Conservation (phyloP, 306 rosid genomes). For the Morella rubra region DNA sequence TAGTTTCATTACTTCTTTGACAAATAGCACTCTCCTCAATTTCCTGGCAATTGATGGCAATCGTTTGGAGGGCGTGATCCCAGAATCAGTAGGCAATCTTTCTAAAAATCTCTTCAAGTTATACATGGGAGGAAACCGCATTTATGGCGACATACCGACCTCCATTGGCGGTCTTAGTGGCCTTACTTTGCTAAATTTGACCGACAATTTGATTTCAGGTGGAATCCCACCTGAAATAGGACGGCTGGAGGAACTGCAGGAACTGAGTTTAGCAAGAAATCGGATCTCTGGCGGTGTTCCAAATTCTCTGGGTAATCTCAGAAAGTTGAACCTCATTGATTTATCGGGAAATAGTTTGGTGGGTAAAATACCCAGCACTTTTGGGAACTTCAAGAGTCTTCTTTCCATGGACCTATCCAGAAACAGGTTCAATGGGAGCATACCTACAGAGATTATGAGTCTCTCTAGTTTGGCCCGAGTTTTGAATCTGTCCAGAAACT, state of each 20-base stretch:
- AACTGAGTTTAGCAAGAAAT: constrained; percentile 46
- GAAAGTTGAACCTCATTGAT: constrained; percentile 49
- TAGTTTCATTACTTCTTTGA: constrained; percentile 51
- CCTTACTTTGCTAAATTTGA: constrained; percentile 57
- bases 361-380: constrained; percentile 45
- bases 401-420: constrained; percentile 61
- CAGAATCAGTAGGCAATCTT: constrained; percentile 66
- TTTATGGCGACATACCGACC: constrained; percentile 58
- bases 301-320: constrained; percentile 52
- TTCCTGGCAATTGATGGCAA: constrained; percentile 57
- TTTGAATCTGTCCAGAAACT: constrained; percentile 61
- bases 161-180: constrained; percentile 57
- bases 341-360: constrained; percentile 52
- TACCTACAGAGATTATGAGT: constrained; percentile 51
- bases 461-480: constrained; percentile 48
- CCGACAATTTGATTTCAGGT: constrained; percentile 55
- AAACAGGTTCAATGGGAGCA: constrained; percentile 63
- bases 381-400: constrained; percentile 48
- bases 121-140: constrained; percentile 65
- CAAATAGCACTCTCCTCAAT: constrained; percentile 57
- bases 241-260: constrained; percentile 45
- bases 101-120: constrained; percentile 47
- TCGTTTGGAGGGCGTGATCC: constrained; percentile 58
- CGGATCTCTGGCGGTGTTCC: constrained; percentile 57
- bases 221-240: constrained; percentile 63